phyloP scores from a whole-genome alignment of 495 filamentous ascomycete species.

The Talaromyces borbonicus region DNA sequence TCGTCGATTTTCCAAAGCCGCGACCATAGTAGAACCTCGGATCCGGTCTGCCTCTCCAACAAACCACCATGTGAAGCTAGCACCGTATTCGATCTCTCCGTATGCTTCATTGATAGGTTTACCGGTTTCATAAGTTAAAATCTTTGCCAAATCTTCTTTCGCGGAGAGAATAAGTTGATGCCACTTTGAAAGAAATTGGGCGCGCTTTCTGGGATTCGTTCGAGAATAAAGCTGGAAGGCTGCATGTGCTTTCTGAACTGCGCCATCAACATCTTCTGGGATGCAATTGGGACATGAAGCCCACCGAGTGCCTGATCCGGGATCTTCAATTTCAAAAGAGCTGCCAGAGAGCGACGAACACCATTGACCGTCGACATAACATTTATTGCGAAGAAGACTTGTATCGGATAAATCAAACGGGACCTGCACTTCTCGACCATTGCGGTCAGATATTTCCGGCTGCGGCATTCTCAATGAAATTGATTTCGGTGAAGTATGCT shows the following conservation, averaged over 20 bases:
- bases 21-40: constrained; percentile 46
- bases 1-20: constrained; percentile 48
- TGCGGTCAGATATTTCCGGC: no score
- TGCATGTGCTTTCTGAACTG: constrained; percentile 46
- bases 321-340: constrained; percentile 31
- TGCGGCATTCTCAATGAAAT: no score
- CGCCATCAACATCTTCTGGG: constrained; percentile 43
- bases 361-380: constrained; percentile 1
- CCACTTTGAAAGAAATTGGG: constrained; percentile 54
- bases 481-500: no score
- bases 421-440: neutral
- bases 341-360: neutral
- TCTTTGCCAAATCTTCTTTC: constrained; percentile 45
- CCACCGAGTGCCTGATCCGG: constrained; percentile 54
- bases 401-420: neutral
- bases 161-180: constrained; percentile 41
- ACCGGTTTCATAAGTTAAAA: constrained; percentile 55
- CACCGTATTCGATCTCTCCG: constrained; percentile 51
- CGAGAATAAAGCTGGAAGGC: constrained; percentile 53
- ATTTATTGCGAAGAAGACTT: neutral
- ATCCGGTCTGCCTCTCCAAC: constrained; percentile 61
- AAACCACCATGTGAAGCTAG: constrained; percentile 56
- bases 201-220: constrained; percentile 48
- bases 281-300: constrained; percentile 43
- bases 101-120: constrained; percentile 51